Conservation (phyloP, 108 stramenopile species). For the Mayamaea pseudoterrestris region DNA sequence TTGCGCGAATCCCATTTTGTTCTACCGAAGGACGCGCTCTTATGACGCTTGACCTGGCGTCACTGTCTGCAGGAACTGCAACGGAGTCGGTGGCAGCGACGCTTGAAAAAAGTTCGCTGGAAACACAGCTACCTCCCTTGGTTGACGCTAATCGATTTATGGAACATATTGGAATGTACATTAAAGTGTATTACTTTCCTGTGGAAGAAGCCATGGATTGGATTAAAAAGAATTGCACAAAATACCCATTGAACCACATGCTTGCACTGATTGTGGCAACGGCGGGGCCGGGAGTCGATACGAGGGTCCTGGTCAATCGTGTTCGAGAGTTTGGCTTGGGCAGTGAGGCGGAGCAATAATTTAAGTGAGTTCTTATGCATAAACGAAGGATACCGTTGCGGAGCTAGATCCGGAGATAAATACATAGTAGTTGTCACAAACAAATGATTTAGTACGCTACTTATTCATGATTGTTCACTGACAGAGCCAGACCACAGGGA, state of each 20-base stretch:
- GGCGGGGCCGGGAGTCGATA: too few relatives aligned
- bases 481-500: too few relatives aligned
- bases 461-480: too few relatives aligned
- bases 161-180: constrained; percentile 76
- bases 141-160: constrained; percentile 14
- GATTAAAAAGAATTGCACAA: constrained; percentile 28
- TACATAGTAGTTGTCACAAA: too few relatives aligned
- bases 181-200: constrained; percentile 86
- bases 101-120: constrained; percentile 17
- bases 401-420: too few relatives aligned
- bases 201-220: constrained; percentile 52
- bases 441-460: too few relatives aligned
- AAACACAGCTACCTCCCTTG: not conserved
- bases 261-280: too few relatives aligned
- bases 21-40: constrained; percentile 86
- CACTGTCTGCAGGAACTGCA: constrained; percentile 38
- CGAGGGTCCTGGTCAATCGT: too few relatives aligned
- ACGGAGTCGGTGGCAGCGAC: constrained; percentile 25
- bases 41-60: constrained; percentile 93
- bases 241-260: constrained; percentile 30
- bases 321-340: too few relatives aligned
- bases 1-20: constrained; percentile 61
- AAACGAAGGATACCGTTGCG: too few relatives aligned
- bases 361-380: too few relatives aligned
- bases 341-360: too few relatives aligned